Percentiles rank a stretch among this genome's conserved stretches.
Evolutionary conservation across 257 asterid genomes (phyloP).

Genomic region (Przewalskia tangutica): DNA sequence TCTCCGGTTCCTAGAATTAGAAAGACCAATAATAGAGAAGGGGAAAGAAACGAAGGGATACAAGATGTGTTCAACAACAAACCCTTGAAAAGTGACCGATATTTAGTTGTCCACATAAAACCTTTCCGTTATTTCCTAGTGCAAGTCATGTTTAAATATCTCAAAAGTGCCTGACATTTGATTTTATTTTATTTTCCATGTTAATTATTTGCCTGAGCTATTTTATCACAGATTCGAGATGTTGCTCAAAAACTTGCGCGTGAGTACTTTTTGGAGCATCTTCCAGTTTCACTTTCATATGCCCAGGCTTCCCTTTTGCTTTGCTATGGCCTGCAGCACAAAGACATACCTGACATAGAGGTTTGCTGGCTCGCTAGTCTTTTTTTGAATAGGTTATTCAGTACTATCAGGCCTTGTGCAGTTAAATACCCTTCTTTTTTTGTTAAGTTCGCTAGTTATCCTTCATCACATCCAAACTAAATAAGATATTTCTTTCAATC

Average conservation of each 20-base stretch:
- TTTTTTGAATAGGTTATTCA: not conserved
- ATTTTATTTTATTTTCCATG: not conserved
- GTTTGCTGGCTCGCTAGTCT: conserved; percentile 24
- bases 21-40: not conserved
- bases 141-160: not conserved
- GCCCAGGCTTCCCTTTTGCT: conserved; percentile 85
- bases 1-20: not conserved
- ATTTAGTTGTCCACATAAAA: not conserved
- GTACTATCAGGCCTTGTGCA: not conserved
- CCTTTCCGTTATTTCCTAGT: not conserved
- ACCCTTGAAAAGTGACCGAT: not conserved
- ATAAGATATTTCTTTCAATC: not conserved
- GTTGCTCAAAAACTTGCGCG: conserved; percentile 46
- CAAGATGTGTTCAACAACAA: not conserved
- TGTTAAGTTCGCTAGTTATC: not conserved
- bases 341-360: conserved; percentile 53
- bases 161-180: not conserved
- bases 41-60: not conserved
- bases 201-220: not conserved
- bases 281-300: conserved; percentile 70
- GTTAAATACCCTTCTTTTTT: not conserved
- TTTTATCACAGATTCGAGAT: conserved; percentile 46
- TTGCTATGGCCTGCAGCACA: conserved; percentile 77
- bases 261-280: conserved; percentile 58
- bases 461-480: not conserved